Conservation (phyloP, 768 basidiomycete species). For the Naganishia antarctica region DNA sequence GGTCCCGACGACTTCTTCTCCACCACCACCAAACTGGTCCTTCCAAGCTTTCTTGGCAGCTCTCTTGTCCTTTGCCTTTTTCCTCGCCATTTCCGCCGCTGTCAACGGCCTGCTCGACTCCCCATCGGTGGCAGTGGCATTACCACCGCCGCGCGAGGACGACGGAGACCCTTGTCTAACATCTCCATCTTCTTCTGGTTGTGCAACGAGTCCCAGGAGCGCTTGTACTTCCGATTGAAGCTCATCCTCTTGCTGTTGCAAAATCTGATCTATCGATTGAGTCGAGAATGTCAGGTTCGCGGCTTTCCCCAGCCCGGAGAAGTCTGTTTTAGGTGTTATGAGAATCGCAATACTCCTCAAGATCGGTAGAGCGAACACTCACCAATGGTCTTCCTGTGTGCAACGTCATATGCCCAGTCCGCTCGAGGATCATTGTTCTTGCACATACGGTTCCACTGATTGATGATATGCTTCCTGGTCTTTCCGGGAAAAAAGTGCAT, state of each 20-base stretch:
- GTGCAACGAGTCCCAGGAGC: neutral
- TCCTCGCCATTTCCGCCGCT: constrained; percentile 3
- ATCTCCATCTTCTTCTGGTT: neutral
- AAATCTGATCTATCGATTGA: constrained; percentile 7
- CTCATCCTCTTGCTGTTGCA: constrained; percentile 11
- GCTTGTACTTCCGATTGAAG: constrained; percentile 11
- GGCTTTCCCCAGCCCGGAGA: constrained; percentile 6
- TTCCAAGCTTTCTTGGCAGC: constrained; percentile 1
- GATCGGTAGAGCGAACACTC: neutral
- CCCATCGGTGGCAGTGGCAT: neutral
- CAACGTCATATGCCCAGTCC: constrained; percentile 15
- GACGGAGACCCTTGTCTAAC: constrained; percentile 9
- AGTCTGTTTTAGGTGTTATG: neutral
- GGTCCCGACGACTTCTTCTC: constrained; percentile 15
- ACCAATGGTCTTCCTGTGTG: constrained; percentile 18
- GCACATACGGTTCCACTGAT: constrained; percentile 14
- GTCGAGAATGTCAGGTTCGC: constrained; percentile 14
- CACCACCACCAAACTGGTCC: neutral
- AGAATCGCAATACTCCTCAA: neutral
- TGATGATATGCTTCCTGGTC: constrained; percentile 17
- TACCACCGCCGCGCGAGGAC: constrained; percentile 14
- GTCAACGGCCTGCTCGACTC: neutral
- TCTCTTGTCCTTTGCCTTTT: constrained; percentile 9
- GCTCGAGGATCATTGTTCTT: constrained; percentile 11
- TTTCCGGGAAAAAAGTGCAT: constrained; percentile 24